Conservation (phyloP, 2,329 filamentous ascomycete genomes). For the Madurella mycetomatis region DNA sequence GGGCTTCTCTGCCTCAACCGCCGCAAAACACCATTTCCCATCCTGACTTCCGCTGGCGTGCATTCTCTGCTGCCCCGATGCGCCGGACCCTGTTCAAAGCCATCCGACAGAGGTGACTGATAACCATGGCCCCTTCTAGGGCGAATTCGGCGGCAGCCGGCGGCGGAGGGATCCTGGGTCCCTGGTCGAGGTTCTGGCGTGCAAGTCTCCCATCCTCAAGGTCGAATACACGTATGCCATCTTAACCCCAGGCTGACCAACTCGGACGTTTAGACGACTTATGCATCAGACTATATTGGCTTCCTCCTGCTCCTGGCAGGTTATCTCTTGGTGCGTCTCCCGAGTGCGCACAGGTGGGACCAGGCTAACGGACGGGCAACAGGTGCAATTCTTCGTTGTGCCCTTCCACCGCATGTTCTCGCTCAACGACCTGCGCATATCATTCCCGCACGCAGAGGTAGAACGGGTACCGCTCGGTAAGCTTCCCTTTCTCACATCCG, state of each 20-base stretch:
- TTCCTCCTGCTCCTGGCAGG: conserved; percentile 64
- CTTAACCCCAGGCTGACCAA: conserved; percentile 12
- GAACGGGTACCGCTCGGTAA: conserved; percentile 78
- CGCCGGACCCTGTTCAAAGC: conserved; percentile 35
- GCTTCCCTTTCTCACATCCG: conserved; percentile 27
- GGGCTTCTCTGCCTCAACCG: not conserved
- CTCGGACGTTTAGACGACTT: conserved; percentile 57
- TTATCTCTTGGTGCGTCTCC: conserved; percentile 55
- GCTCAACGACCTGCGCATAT: conserved; percentile 76
- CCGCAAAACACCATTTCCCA: not conserved
- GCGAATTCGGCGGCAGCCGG: conserved; percentile 12
- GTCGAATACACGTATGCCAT: not conserved
- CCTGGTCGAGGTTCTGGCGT: conserved; percentile 44
- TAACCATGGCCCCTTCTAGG: conserved; percentile 36
- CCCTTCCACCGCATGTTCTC: conserved; percentile 96
- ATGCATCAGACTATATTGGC: conserved; percentile 84
- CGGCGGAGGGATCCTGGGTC: conserved; percentile 26
- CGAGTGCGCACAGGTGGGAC: conserved; percentile 16
- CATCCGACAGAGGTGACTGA: conserved; percentile 41
- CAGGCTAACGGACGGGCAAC: not conserved
- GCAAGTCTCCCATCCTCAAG: conserved; percentile 30
- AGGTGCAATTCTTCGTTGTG: conserved; percentile 65
- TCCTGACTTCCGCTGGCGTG: not conserved
- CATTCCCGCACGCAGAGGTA: conserved; percentile 77
- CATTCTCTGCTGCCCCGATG: conserved; percentile 29